phyloP scores from a whole-genome alignment of 768 basidiomycete genomes.

The Coprinopsis cinerea region DNA sequence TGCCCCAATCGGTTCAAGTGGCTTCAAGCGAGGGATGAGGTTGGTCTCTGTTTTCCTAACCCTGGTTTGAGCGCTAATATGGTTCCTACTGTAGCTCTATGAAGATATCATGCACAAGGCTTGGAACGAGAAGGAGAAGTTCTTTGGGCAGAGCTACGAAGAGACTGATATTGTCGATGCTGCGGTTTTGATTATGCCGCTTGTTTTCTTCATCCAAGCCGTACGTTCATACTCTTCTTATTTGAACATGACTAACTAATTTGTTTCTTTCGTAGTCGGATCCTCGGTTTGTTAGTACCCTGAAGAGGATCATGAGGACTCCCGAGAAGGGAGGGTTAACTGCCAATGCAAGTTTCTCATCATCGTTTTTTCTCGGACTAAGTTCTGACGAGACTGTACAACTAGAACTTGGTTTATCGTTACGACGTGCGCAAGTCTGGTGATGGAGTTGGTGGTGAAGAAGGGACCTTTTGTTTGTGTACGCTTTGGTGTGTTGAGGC shows the following conservation, averaged over 20 bases:
- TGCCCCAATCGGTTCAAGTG: constrained; percentile 36
- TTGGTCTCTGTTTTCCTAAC: not conserved
- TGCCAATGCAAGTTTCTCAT: constrained; percentile 56
- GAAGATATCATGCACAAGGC: constrained; percentile 91
- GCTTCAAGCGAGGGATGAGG: constrained; percentile 13
- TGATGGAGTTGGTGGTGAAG: constrained; percentile 94
- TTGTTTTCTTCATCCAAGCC: constrained; percentile 86
- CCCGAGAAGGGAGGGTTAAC: constrained; percentile 90
- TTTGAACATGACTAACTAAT: not conserved
- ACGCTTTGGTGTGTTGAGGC: constrained; percentile 88
- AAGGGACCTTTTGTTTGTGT: constrained; percentile 91
- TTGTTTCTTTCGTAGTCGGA: constrained; percentile 52
- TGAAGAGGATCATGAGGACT: constrained; percentile 77
- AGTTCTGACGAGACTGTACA: not conserved
- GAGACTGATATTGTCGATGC: constrained; percentile 78
- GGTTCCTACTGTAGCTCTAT: constrained; percentile 43
- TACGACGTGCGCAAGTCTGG: constrained; percentile 83
- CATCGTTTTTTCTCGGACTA: not conserved
- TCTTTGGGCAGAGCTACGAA: constrained; percentile 90
- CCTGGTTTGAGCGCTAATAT: not conserved
- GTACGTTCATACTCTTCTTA: constrained; percentile 31
- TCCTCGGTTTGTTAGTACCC: constrained; percentile 80
- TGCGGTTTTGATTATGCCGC: constrained; percentile 86
- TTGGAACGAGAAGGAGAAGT: constrained; percentile 65
- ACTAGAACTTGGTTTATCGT: constrained; percentile 82